Percentiles rank a stretch among this genome's conserved stretches.
Evolutionary conservation across 257 asterid species (phyloP).

Genomic region (Hygrophila difformis): DNA sequence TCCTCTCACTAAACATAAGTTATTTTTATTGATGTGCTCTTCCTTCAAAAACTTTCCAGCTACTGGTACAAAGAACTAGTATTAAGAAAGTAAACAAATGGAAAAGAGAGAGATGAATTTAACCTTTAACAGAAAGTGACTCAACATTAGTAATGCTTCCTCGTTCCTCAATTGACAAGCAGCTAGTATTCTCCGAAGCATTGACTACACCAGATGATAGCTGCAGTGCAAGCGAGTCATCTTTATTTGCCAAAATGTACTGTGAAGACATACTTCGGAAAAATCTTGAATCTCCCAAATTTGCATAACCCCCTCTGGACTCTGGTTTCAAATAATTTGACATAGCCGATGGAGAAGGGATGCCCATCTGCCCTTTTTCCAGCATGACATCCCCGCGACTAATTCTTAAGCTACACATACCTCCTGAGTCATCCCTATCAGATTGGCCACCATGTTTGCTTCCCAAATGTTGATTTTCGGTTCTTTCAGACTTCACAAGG

Average conservation of each 20-base stretch:
- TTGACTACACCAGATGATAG: constrained; percentile 33
- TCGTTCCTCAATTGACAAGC: constrained; percentile 49
- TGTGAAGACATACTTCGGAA: constrained; percentile 20
- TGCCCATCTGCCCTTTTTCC: constrained; percentile 24
- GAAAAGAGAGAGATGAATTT: background rate
- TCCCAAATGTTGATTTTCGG: constrained; percentile 30
- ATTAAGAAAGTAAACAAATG: background rate
- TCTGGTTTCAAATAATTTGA: constrained; percentile 27
- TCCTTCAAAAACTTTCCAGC: constrained; percentile 1
- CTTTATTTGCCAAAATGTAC: constrained; percentile 20
- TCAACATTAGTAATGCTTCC: constrained; percentile 32
- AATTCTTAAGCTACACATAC: constrained; percentile 11
- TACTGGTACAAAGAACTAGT: background rate
- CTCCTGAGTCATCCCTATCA: constrained; percentile 17
- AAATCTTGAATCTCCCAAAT: constrained; percentile 21
- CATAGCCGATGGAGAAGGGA: constrained; percentile 15
- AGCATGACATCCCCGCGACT: too few relatives aligned
- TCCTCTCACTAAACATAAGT: background rate
- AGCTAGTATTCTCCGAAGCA: constrained; percentile 38
- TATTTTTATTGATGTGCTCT: background rate
- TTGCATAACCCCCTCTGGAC: constrained; percentile 20
- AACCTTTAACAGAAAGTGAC: constrained; percentile 68
- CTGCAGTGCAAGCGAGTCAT: constrained; percentile 39
- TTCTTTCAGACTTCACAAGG: constrained; percentile 54
- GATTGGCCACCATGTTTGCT: constrained; percentile 13